Evolutionary conservation across 805 yeast genomes (phyloP), one percentile per base, ranked within the genome.

Genomic region (Debaryomyces castellii): DNA sequence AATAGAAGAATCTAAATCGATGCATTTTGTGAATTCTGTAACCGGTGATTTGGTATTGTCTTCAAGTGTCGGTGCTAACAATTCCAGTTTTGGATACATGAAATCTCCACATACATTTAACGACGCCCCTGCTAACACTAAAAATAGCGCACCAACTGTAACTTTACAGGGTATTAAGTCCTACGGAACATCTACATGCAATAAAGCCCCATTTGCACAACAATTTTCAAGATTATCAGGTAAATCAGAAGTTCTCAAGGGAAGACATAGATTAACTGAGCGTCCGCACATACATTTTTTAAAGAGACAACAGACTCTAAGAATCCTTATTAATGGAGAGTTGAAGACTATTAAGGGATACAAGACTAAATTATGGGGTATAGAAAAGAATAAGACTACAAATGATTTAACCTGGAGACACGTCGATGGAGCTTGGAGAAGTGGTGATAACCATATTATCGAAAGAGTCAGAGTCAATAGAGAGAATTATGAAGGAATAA

Each of bases 281-380:
- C 74, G 97, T 48, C 73, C 79, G 21, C 48, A 51, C 4, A 48
- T 53, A 3, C 75, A 73, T 47, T 50, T 76, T 32, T 49, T 51
- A 12, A 53, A 61, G 22, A 75, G 76, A 45, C 69, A 74, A 43
- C 78, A 83, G 51, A 83, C 95, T 0, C 72, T 88, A 51, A 75
- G 97, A 53, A 75, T 85, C 2, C 73, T 70, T 49, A 74, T 78
- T 47, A 81, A 77, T 55, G 89, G 84, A 5, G 77, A 66, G 39
- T 65, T 80, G 43, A 82, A 79, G 62, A 71, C 72, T 4, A 65
- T 86, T 46, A 80, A 79, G 54, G 71, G 84, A 52, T 77, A 76
- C 54, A 89, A 90, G 66, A 81, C 84, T 25, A 90, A 90, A 60
- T 74, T 94, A 34, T 92, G 99, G 99, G 98, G 98, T 3, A 76